These are phyloP conservation scores for Alloascoidea africana DNA, from an alignment of 805 yeast genomes.

Conservation along the genomic window DNA sequence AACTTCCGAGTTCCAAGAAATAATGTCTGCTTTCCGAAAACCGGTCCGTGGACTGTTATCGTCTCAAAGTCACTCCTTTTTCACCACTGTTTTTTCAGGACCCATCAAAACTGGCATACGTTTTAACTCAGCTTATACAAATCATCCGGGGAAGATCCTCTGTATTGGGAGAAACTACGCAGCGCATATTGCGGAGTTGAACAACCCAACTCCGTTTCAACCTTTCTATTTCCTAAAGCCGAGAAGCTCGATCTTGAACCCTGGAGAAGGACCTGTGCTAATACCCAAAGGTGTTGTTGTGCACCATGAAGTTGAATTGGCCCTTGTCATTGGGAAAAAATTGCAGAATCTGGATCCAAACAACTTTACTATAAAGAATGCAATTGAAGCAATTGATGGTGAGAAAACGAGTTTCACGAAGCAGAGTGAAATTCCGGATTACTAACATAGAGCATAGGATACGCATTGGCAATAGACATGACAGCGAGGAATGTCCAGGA, in stretches of 20 bases:
- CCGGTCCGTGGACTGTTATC: too few relatives aligned
- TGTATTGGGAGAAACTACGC: constrained; percentile 96
- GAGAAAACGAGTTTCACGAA: not conserved
- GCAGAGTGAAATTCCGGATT: not conserved
- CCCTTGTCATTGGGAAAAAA: constrained; percentile 51
- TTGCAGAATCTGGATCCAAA: constrained; percentile 45
- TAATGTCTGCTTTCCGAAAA: too few relatives aligned
- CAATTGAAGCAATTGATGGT: constrained; percentile 69
- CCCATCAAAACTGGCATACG: too few relatives aligned
- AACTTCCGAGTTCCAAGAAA: too few relatives aligned
- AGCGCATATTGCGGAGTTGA: constrained; percentile 87
- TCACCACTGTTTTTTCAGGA: too few relatives aligned
- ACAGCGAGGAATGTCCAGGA: constrained; percentile 95
- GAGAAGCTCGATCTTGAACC: constrained; percentile 54
- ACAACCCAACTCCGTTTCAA: constrained; percentile 64
- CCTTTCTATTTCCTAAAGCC: constrained; percentile 95
- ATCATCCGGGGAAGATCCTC: constrained; percentile 62
- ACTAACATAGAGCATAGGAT: constrained; percentile 15
- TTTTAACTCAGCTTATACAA: too few relatives aligned
- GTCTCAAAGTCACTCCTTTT: too few relatives aligned
- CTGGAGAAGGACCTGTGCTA: constrained; percentile 58
- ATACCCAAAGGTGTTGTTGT: constrained; percentile 69
- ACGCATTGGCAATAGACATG: constrained; percentile 81
- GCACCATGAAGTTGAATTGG: constrained; percentile 92
- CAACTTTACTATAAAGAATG: constrained; percentile 45